Evolutionary conservation across 305 asterid genomes (phyloP), one percentile per base, ranked within the genome.

Genomic region (Rubia tinctorum): DNA sequence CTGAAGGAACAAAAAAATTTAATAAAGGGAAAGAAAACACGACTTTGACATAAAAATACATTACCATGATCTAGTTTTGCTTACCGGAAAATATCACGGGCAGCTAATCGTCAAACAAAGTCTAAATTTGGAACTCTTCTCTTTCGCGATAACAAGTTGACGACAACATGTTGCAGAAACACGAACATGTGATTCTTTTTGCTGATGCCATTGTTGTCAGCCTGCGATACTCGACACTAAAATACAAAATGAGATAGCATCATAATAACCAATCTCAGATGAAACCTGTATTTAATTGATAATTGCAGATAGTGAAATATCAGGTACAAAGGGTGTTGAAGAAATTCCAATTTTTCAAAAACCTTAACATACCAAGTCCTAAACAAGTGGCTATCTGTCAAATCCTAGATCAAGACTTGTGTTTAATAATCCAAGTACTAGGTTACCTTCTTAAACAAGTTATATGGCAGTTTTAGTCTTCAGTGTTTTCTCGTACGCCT

Each of bases 401-500:
- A 5, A 27, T 20, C 13, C 17, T 37, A 1, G 25, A 37, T 18
- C 40, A 66, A 1, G 30, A 40, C 10, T 7, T 22, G 7, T 25
- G 37, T 59, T 77, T 83, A 82, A 77, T 77, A 78, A 70, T 75
- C 77, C 72, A 89, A 83, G 77, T 83, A 89, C 66, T 88, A 82
- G 5, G 81, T 82, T 42, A 85, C 94, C 79, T 40, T 78, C 76
- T 82, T 86, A 71, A 87, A 74, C 83, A 69, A 74, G 40, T 72
- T 77, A 69, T 80, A 87, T 3, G 96, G 87, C 68, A 86, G 80
- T 78, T 60, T 85, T 37, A 94, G 80, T 76, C 86, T 84, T 87
- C 82, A 78, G n/a, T 90, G 98, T 75, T 84, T 90, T 82, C 85
- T 86, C 75, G 89, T 90, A 34, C 96, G 96, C 89, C 82, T 53